Evolutionary conservation across 2,329 filamentous ascomycete genomes (phyloP).

Genomic region (Beauveria medogensis): DNA sequence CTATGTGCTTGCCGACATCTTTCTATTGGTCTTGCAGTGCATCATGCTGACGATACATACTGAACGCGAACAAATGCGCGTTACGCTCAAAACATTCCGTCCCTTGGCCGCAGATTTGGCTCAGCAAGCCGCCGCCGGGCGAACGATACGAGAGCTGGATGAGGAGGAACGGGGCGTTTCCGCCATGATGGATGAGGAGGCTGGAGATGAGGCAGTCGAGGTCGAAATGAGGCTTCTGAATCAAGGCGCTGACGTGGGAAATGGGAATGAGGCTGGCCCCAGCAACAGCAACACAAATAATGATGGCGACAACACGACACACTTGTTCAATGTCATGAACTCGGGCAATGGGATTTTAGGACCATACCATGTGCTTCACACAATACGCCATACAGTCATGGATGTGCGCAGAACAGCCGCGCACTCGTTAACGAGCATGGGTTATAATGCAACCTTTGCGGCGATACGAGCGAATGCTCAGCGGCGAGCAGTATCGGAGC

Average conservation of each 20-base stretch:
- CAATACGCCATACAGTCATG: constrained; percentile 38
- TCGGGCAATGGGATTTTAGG: constrained; percentile 48
- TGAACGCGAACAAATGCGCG: constrained; percentile 49
- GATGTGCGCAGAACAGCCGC: constrained; percentile 40
- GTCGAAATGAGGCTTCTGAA: constrained; percentile 37
- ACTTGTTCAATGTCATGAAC: constrained; percentile 39
- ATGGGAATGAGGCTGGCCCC: constrained; percentile 16
- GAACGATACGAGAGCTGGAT: constrained; percentile 42
- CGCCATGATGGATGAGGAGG: constrained; percentile 29
- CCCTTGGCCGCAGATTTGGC: constrained; percentile 23
- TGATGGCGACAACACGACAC: constrained; percentile 26
- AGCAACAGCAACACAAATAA: constrained; percentile 20
- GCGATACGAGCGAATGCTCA: constrained; percentile 34
- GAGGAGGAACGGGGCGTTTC: constrained; percentile 48
- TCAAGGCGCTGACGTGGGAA: constrained; percentile 15
- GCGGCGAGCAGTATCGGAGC: constrained; percentile 26
- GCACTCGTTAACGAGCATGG: constrained; percentile 44
- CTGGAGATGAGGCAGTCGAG: constrained; percentile 30
- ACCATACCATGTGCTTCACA: constrained; percentile 45
- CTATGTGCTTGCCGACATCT: constrained; percentile 47
- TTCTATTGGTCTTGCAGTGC: constrained; percentile 51
- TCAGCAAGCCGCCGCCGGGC: constrained; percentile 19
- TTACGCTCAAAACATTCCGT: constrained; percentile 34
- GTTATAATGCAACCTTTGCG: constrained; percentile 47
- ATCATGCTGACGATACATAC: constrained; percentile 56